These are phyloP conservation scores for Neurospora sp. DNA, from an alignment of 495 filamentous ascomycete genomes.

Conservation along the genomic window DNA sequence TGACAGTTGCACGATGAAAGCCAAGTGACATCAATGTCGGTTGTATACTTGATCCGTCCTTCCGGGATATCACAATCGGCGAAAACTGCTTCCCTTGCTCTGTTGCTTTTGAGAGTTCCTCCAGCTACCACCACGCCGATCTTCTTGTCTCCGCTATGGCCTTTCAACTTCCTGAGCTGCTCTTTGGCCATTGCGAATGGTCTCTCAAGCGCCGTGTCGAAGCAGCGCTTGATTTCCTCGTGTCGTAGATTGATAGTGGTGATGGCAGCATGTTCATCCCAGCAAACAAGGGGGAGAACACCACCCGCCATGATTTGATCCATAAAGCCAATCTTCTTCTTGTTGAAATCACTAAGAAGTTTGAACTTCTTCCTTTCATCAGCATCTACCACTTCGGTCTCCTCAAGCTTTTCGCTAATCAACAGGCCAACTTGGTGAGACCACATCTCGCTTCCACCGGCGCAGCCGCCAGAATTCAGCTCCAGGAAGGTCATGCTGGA, in stretches of 20 bases:
- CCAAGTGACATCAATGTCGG: neutral
- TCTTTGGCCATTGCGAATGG: neutral
- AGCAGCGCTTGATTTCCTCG: neutral
- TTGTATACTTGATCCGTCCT: neutral
- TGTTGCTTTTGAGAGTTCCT: neutral
- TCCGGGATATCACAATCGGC: neutral
- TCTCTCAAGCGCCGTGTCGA: neutral
- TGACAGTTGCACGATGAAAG: neutral
- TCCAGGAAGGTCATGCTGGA: conserved; percentile 1
- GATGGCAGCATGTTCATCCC: neutral
- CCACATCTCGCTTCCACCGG: conserved; percentile 7
- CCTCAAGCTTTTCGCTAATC: neutral
- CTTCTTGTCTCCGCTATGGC: neutral
- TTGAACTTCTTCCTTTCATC: neutral
- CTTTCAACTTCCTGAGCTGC: neutral
- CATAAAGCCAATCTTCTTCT: neutral
- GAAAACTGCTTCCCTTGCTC: neutral
- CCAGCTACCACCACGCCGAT: conserved; percentile 6
- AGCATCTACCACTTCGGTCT: neutral
- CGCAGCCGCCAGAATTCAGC: neutral
- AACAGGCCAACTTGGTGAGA: neutral
- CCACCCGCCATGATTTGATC: neutral
- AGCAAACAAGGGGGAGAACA: neutral
- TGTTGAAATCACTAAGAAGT: conserved; percentile 1
- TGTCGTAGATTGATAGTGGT: neutral